Conservation (phyloP, 495 filamentous ascomycete species). For the Penicillium bovifimosum region DNA sequence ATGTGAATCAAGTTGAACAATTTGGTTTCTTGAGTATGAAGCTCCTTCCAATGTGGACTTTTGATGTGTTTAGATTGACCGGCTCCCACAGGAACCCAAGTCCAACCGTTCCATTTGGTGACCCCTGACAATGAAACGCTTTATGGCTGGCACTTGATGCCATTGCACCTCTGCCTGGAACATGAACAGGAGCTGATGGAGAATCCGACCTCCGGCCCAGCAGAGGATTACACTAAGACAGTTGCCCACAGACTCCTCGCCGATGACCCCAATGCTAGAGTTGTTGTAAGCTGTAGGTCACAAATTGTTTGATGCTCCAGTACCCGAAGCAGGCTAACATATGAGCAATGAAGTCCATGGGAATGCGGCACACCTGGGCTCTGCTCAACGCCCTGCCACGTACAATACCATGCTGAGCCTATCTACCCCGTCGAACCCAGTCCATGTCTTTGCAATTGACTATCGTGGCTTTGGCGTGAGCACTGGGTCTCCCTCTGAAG, state of each 20-base stretch:
- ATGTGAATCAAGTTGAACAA: slow-evolving; percentile 64
- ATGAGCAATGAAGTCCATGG: slow-evolving; percentile 36
- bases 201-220: slow-evolving; percentile 38
- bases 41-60: background rate
- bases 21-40: slow-evolving; percentile 77
- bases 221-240: slow-evolving; percentile 39
- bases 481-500: slow-evolving; percentile 73
- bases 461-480: slow-evolving; percentile 87
- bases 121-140: slow-evolving; percentile 55
- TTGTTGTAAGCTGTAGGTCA: slow-evolving; percentile 54
- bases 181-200: slow-evolving; percentile 44
- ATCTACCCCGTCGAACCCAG: slow-evolving; percentile 45
- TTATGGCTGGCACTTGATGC: slow-evolving; percentile 58
- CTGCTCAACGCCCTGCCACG: slow-evolving; percentile 37
- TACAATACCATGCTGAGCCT: slow-evolving; percentile 38
- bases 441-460: slow-evolving; percentile 70
- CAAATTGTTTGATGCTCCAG: background rate
- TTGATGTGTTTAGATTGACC: background rate
- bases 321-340: background rate
- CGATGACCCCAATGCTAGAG: slow-evolving; percentile 49
- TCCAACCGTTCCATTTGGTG: slow-evolving; percentile 50
- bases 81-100: slow-evolving; percentile 47
- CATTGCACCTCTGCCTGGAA: slow-evolving; percentile 46
- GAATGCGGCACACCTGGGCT: slow-evolving; percentile 45
- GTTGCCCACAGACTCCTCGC: slow-evolving; percentile 48